Conservation (phyloP, 1,284 basidiomycete species). For the Kwoniella shivajii region DNA sequence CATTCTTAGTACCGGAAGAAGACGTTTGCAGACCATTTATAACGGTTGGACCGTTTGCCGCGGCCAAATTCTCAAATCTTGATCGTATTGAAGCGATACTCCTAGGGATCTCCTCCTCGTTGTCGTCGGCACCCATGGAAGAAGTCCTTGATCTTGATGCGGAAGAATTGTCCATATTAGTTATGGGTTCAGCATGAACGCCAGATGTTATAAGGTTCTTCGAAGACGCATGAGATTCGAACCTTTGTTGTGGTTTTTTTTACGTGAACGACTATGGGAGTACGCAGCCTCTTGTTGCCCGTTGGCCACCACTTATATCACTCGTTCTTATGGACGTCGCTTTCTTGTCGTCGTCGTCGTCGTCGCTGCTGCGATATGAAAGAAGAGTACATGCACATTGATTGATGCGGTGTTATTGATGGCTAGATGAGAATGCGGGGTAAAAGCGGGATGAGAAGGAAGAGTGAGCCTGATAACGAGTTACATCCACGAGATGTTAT, state of each 20-base stretch:
- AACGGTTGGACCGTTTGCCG: constrained; percentile 4
- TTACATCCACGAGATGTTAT: background rate
- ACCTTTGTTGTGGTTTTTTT: too few species aligned
- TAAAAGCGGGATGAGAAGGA: background rate
- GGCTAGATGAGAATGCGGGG: too few species aligned
- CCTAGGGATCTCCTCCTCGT: constrained; percentile 19
- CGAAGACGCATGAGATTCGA: too few species aligned
- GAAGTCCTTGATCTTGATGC: background rate
- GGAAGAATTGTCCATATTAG: background rate
- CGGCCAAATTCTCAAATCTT: constrained; percentile 41
- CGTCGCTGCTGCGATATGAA: background rate
- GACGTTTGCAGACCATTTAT: background rate
- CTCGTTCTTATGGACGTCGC: too few species aligned
- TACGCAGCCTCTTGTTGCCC: too few species aligned
- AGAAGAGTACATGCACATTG: background rate
- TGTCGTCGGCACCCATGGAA: background rate
- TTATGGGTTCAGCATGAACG: background rate
- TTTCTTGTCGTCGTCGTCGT: background rate
- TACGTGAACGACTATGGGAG: too few species aligned
- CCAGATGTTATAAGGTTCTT: too few species aligned
- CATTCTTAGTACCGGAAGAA: background rate
- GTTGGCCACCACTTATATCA: too few species aligned
- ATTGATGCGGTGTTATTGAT: constrained; percentile 1
- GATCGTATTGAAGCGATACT: constrained; percentile 43
- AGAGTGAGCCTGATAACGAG: background rate